Evolutionary conservation across 2,329 filamentous ascomycete species (phyloP).

Genomic region (Orbilia oligospora): DNA sequence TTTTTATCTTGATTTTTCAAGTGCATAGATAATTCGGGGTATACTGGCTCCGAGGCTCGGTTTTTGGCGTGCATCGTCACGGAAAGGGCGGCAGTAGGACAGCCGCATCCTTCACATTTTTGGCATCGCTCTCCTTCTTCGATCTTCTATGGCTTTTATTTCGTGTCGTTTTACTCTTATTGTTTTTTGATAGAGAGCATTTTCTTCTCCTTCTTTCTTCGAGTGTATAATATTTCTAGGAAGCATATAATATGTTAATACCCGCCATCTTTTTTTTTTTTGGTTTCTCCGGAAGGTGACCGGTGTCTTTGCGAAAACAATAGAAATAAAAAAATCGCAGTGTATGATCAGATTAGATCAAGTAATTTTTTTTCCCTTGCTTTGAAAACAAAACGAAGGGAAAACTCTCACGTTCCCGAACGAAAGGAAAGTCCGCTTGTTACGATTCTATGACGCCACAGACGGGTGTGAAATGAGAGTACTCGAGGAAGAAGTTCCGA

Average conservation of each 20-base stretch:
- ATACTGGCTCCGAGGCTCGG: conserved; percentile 14
- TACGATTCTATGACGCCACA: conserved; percentile 22
- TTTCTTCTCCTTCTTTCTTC: conserved; percentile 18
- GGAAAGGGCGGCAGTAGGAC: background rate
- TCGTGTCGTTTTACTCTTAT: background rate
- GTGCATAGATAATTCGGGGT: conserved; percentile 11
- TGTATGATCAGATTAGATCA: conserved; percentile 60
- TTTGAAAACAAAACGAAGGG: background rate
- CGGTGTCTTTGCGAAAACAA: background rate
- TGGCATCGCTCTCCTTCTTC: background rate
- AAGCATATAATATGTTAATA: conserved; percentile 40
- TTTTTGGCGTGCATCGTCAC: conserved; percentile 19
- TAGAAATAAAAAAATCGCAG: background rate
- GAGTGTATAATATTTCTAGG: conserved; percentile 46
- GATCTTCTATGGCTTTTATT: conserved; percentile 1
- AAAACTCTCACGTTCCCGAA: conserved; percentile 59
- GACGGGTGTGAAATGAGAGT: conserved; percentile 36
- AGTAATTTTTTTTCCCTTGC: conserved; percentile 53
- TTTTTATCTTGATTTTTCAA: too few relatives aligned
- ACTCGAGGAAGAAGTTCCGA: conserved; percentile 29
- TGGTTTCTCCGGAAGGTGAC: background rate
- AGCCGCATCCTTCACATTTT: conserved; percentile 14
- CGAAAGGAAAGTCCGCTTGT: conserved; percentile 17
- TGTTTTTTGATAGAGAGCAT: background rate
- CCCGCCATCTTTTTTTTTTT: background rate